Evolutionary conservation across 2,329 filamentous ascomycete species (phyloP).

Genomic region (Trichophyton simii): DNA sequence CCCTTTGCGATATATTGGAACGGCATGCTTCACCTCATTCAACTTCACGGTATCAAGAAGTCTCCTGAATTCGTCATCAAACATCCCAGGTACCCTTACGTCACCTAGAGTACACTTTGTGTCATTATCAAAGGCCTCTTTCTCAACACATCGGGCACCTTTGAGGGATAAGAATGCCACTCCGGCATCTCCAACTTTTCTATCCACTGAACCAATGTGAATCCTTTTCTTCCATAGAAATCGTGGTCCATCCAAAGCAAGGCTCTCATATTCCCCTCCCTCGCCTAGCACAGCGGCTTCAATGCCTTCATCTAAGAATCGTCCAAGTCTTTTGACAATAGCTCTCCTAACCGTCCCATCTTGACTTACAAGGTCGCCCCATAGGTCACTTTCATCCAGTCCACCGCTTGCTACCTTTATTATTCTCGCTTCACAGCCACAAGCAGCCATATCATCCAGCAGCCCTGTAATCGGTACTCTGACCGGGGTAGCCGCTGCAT

Average conservation of each 20-base stretch:
- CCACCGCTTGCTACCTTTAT: slow-evolving; percentile 91
- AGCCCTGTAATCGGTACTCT: slow-evolving; percentile 35
- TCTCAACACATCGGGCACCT: slow-evolving; percentile 43
- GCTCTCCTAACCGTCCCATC: slow-evolving; percentile 36
- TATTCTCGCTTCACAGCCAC: slow-evolving; percentile 74
- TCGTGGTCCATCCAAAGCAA: slow-evolving; percentile 68
- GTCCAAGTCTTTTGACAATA: slow-evolving; percentile 37
- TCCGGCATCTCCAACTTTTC: slow-evolving; percentile 59
- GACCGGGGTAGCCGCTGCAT: slow-evolving; percentile 3
- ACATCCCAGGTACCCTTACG: slow-evolving; percentile 45
- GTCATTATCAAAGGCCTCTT: slow-evolving; percentile 18
- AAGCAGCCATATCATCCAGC: slow-evolving; percentile 66
- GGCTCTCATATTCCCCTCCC: slow-evolving; percentile 90
- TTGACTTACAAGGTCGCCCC: slow-evolving; percentile 56
- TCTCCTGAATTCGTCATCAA: slow-evolving; percentile 51
- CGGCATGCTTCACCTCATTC: not conserved
- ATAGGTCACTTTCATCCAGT: slow-evolving; percentile 66
- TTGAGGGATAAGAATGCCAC: slow-evolving; percentile 58
- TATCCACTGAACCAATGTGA: slow-evolving; percentile 44
- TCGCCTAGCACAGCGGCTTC: slow-evolving; percentile 72
- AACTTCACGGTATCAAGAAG: slow-evolving; percentile 22
- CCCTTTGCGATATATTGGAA: not conserved
- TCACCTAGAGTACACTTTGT: slow-evolving; percentile 13
- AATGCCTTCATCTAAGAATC: slow-evolving; percentile 50
- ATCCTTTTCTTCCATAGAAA: slow-evolving; percentile 62